These are phyloP conservation scores for Gossypium gossypioides DNA, from an alignment of 441 rosid genomes.

Conservation along the genomic window DNA sequence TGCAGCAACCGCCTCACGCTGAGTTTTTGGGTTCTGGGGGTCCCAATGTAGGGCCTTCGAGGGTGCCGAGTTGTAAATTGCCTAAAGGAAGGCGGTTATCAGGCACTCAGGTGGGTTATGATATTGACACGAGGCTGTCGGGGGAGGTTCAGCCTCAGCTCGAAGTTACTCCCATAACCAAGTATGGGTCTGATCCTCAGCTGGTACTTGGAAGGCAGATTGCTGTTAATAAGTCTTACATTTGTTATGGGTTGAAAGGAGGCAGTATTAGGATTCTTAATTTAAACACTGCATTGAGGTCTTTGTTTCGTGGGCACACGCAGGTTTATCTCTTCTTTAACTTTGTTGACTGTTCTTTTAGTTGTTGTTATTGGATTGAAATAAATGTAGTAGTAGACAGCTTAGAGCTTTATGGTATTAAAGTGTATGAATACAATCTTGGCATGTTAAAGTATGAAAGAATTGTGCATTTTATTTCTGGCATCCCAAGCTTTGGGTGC, in stretches of 20 bases:
- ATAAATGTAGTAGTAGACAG: background rate
- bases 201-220: slow-evolving; percentile 74
- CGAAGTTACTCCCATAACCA: slow-evolving; percentile 63
- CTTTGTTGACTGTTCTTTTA: background rate
- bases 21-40: slow-evolving; percentile 26
- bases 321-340: slow-evolving; percentile 36
- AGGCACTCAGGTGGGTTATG: slow-evolving; percentile 38
- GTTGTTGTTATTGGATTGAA: background rate
- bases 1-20: slow-evolving; percentile 15
- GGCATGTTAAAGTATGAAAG: background rate
- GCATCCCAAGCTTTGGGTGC: background rate
- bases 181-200: slow-evolving; percentile 72
- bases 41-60: slow-evolving; percentile 21
- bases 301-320: slow-evolving; percentile 72
- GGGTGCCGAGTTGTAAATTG: slow-evolving; percentile 37
- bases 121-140: slow-evolving; percentile 35
- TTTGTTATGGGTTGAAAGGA: slow-evolving; percentile 80
- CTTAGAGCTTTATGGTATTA: background rate
- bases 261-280: slow-evolving; percentile 82
- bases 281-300: slow-evolving; percentile 67
- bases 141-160: slow-evolving; percentile 58
- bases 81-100: slow-evolving; percentile 43
- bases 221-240: slow-evolving; percentile 69
- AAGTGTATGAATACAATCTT: background rate
- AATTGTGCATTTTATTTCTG: background rate